Base-by-base conservation (phyloP, 2,329 filamentous ascomycete species). In the Neurospora crassa region DNA sequence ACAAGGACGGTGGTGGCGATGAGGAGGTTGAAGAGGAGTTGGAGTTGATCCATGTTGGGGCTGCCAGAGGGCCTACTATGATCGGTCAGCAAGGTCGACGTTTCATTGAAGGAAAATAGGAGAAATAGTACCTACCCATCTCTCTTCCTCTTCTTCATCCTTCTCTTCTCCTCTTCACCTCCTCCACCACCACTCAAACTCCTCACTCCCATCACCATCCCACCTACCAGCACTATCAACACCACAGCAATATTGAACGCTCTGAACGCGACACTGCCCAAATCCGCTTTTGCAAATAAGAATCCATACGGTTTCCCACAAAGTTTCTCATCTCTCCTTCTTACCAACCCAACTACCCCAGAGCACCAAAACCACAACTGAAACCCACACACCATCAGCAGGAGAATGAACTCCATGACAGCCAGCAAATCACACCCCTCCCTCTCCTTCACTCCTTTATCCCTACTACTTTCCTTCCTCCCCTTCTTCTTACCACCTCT, bases 341-440 rank as follows among this genome's bases (percentile, higher is more conserved):
- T 40, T n/a, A 18, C 18, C 68, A 40, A 69, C 1, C 47, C 47
- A 18, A 73, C 72, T 1, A 77, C 74, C 0, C 76, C 76, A 0
- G 68, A 63, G 2, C 70, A 73, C 76, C 76, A 78, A 43, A 76
- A 75, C 74, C 74, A 76, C 2, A 75, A 12, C 45, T 76, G 72
- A 43, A 75, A 11, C 1, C 72, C 72, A 18, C 72, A 42, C 2
- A 74, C 67, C 0, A 71, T 67, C 0, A 74, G n/a, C 34, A 73
- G 59, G 1, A 75, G 72, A 3, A 71, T 7, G 14, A n/a, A 71
- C 24, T 74, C 70, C 12, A 47, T 40, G 1, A 67, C 53, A 1
- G 12, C 69, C 5, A 72, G 40, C 41, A 72, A 47, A 0, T 71
- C 70, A 29, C 68, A 68, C 1, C 70, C 68, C 10, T 43, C 37